phyloP scores from a whole-genome alignment of 441 rosid species.

The Breynia disticha region DNA sequence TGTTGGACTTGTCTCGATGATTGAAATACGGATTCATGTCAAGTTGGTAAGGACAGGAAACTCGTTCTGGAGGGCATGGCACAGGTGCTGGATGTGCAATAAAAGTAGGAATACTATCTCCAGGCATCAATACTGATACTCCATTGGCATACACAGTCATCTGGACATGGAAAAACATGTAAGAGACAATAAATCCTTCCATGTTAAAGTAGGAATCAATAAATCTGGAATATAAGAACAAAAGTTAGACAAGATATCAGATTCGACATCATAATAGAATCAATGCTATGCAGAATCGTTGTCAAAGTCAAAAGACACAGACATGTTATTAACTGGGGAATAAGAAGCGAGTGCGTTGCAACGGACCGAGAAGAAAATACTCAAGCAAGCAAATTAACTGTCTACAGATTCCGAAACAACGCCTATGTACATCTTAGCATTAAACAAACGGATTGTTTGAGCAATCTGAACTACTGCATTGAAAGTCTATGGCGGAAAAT shows the following conservation, averaged over 20 bases:
- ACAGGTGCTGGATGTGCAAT: constrained; percentile 65
- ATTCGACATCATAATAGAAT: no score
- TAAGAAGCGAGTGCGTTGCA: no score
- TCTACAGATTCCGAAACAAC: no score
- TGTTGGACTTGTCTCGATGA: constrained; percentile 11
- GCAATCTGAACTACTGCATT: not conserved
- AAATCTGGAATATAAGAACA: no score
- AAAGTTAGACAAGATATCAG: no score
- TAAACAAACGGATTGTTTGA: not conserved
- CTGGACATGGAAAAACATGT: constrained; percentile 27
- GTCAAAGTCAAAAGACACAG: no score
- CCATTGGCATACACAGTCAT: constrained; percentile 68
- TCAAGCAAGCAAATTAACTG: no score
- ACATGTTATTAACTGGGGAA: no score
- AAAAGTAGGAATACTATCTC: constrained; percentile 76
- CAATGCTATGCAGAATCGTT: no score
- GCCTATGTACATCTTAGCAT: no score
- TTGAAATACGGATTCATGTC: constrained; percentile 17
- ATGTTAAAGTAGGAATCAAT: no score
- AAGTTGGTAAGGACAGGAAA: constrained; percentile 33
- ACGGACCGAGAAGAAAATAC: no score
- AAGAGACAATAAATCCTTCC: not conserved
- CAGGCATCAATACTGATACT: constrained; percentile 96
- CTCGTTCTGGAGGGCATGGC: constrained; percentile 33
- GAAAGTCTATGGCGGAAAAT: not conserved